Base-by-base conservation (phyloP, 129 eudicot species). In the Ambrosia trifida region DNA sequence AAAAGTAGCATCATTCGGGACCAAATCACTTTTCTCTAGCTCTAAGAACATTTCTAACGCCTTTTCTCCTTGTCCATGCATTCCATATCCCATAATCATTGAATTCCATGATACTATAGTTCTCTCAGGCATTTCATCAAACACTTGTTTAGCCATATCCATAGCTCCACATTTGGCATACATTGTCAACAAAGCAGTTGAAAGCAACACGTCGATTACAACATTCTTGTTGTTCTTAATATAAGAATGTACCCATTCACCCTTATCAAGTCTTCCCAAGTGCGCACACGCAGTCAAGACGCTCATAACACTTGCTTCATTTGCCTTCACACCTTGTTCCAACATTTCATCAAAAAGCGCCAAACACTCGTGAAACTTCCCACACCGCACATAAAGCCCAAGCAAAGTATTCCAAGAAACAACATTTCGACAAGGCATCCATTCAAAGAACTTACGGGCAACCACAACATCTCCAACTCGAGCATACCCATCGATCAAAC, bases 71-170 rank as follows among this genome's bases (percentile, higher is more conserved):
- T 74, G 69, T 3, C 92, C 88, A 2, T 84, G 92, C 83, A 83
- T 81, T 44, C 96, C 90, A 30, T 84, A 86, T 19, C 92, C 96
- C 84, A 76, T 84, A 7, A 89, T 86, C 91, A 86, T 84, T 3
- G 86, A 82, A 72, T 89, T 89, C 92, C 90, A 89, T n/a, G 96
- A 77, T 41, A 86, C 92, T 35, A 86, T 75, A 66, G 79, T 84
- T 70, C 62, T 84, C 31, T 86, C 83, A 2, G 84, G 85, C 92
- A 84, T 89, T 50, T 76, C 81, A 59, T 84, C 64, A 41, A 86
- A 89, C 35, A 89, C 96, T 35, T 65, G 69, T 63, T 69, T 76
- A 11, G 88, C 92, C 78, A 65, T 59, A 51, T 84, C 84, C 87
- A 89, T 81, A 46, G 70, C 92, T 57, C 92, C 92, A 57, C 96